Conservation (phyloP, 1,139 yeast genomes). For the Protomyces pachydermus region DNA sequence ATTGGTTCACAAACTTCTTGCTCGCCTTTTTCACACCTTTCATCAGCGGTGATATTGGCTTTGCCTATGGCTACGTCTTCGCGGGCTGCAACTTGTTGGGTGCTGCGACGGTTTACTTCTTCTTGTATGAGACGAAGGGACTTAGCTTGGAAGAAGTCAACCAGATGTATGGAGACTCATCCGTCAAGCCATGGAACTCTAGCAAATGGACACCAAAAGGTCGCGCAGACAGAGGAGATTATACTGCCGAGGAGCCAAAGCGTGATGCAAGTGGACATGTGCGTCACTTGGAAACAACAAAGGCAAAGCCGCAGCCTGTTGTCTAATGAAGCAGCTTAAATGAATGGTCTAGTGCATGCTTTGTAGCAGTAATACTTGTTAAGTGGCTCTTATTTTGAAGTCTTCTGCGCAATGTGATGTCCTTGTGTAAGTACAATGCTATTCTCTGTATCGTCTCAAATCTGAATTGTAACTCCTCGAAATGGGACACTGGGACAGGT, state of each 20-base stretch:
- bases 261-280: not conserved
- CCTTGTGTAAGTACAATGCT: too few relatives aligned
- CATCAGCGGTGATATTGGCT: slow-evolving; percentile 56
- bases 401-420: too few relatives aligned
- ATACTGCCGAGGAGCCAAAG: not conserved
- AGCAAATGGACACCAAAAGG: slow-evolving; percentile 11
- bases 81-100: slow-evolving; percentile 59
- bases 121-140: slow-evolving; percentile 70
- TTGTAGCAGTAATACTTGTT: too few relatives aligned
- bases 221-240: not conserved
- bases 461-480: too few relatives aligned
- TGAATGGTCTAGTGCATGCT: too few relatives aligned
- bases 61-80: slow-evolving; percentile 71
- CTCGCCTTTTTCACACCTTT: slow-evolving; percentile 73
- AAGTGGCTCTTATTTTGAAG: too few relatives aligned
- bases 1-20: slow-evolving; percentile 76
- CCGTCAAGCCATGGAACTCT: slow-evolving; percentile 32
- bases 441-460: too few relatives aligned
- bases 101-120: slow-evolving; percentile 58
- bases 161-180: slow-evolving; percentile 31
- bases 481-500: too few relatives aligned
- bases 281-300: not conserved
- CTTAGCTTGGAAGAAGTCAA: slow-evolving; percentile 58
- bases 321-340: not conserved
- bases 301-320: not conserved